Percentiles rank a stretch among this genome's conserved stretches.
These are phyloP conservation scores for Hygrocybe coccinea DNA, from an alignment of 768 basidiomycete genomes.

Conservation along the genomic window DNA sequence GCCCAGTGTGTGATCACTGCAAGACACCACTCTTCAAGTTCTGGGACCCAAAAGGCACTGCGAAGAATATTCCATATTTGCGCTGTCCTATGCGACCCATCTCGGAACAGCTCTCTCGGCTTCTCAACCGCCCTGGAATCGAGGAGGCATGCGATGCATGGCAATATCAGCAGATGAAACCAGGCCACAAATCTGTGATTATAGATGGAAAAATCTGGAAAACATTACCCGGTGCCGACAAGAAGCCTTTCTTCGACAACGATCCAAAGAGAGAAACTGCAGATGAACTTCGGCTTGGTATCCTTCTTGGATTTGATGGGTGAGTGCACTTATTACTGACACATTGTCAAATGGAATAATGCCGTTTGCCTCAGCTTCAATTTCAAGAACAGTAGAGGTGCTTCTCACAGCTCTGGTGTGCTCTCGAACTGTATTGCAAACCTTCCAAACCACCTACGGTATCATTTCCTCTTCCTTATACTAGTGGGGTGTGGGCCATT, in stretches of 20 bases:
- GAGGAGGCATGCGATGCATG: neutral
- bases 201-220: neutral
- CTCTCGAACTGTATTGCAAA: slow-evolving; percentile 27
- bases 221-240: neutral
- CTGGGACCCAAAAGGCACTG: neutral
- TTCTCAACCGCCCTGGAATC: neutral
- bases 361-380: slow-evolving; percentile 18
- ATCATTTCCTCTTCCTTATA: neutral
- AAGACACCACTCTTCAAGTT: neutral
- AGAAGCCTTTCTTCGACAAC: neutral
- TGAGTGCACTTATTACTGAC: neutral
- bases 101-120: neutral
- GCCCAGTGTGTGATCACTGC: neutral
- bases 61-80: neutral
- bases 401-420: slow-evolving; percentile 23
- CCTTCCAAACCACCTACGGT: slow-evolving; percentile 19
- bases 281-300: neutral
- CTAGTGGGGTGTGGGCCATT: too few species aligned
- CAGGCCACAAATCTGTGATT: neutral
- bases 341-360: neutral
- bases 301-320: neutral
- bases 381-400: slow-evolving; percentile 19
- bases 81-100: neutral
- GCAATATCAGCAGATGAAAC: neutral
- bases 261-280: neutral